These are phyloP conservation scores for Odontarrhena argentea DNA, from an alignment of 345 rosid species.

Conservation along the genomic window DNA sequence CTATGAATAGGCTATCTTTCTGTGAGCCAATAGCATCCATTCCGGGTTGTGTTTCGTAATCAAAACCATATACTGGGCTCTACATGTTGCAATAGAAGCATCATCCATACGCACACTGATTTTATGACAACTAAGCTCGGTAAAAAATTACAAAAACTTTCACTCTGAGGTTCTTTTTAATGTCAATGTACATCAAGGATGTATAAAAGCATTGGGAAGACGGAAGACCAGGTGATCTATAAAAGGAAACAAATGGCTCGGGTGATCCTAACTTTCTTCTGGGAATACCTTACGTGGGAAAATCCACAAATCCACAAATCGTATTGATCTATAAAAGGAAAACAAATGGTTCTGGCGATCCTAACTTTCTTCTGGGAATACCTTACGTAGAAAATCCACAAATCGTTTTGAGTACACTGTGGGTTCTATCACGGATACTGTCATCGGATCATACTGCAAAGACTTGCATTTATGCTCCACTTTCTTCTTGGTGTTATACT, in stretches of 20 bases:
- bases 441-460: slow-evolving; percentile 57
- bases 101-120: slow-evolving; percentile 9
- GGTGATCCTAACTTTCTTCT: slow-evolving; percentile 32
- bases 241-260: slow-evolving; percentile 4
- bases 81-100: slow-evolving; percentile 1
- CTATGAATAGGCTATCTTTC: not conserved
- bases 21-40: not conserved
- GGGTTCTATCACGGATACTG: slow-evolving; percentile 73
- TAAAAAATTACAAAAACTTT: slow-evolving; percentile 11
- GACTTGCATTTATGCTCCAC: slow-evolving; percentile 76
- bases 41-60: not conserved
- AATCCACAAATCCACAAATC: slow-evolving; percentile 52
- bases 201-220: slow-evolving; percentile 19
- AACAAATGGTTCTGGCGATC: slow-evolving; percentile 10
- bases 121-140: slow-evolving; percentile 1
- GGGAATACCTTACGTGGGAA: slow-evolving; percentile 75
- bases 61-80: not conserved
- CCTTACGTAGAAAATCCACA: slow-evolving; percentile 66
- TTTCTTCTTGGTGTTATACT: slow-evolving; percentile 76
- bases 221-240: slow-evolving; percentile 14
- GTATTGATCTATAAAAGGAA: not conserved
- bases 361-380: slow-evolving; percentile 55
- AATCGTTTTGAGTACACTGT: slow-evolving; percentile 69
- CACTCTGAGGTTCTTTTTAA: slow-evolving; percentile 14
- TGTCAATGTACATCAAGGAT: slow-evolving; percentile 30